Conservation (phyloP, 2,329 filamentous ascomycete species). For the Rhexocercosporidium sp. region DNA sequence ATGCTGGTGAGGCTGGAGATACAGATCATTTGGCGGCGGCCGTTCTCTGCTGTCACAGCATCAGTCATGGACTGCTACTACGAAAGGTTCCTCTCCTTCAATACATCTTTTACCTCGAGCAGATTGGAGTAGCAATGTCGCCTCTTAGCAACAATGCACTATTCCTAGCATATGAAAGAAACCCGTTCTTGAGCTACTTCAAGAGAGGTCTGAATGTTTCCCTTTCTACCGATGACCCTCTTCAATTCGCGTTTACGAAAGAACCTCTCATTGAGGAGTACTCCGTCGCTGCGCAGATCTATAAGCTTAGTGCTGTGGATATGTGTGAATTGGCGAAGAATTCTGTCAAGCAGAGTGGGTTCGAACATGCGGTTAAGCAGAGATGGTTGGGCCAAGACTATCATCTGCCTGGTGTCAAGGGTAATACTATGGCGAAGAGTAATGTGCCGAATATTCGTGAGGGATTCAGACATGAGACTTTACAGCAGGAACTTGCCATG, state of each 20-base stretch:
- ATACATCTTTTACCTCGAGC: slow-evolving; percentile 97
- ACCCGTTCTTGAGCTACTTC: slow-evolving; percentile 96
- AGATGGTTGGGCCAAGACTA: slow-evolving; percentile 88
- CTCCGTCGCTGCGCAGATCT: slow-evolving; percentile 96
- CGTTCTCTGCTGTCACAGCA: slow-evolving; percentile 91
- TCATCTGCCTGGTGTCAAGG: slow-evolving; percentile 76
- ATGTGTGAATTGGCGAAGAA: slow-evolving; percentile 99
- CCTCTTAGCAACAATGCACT: slow-evolving; percentile 96
- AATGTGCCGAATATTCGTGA: slow-evolving; percentile 95
- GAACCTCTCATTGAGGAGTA: slow-evolving; percentile 98
- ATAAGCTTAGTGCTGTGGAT: slow-evolving; percentile 94
- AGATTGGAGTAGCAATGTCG: slow-evolving; percentile 99
- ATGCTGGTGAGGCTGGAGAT: slow-evolving; percentile 96
- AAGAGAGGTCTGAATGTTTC: slow-evolving; percentile 94
- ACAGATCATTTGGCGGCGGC: slow-evolving; percentile 94
- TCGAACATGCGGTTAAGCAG: slow-evolving; percentile 86
- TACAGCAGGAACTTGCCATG: slow-evolving; percentile 84
- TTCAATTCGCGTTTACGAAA: slow-evolving; percentile 98
- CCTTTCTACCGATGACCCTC: slow-evolving; percentile 91
- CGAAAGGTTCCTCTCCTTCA: slow-evolving; percentile 94
- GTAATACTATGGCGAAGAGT: slow-evolving; percentile 93
- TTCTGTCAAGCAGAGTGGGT: slow-evolving; percentile 92
- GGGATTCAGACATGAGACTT: slow-evolving; percentile 86
- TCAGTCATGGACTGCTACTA: slow-evolving; percentile 90
- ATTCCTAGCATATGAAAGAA: slow-evolving; percentile 95